Conservation (phyloP, 306 rosid genomes). For the Acacia acuminata region DNA sequence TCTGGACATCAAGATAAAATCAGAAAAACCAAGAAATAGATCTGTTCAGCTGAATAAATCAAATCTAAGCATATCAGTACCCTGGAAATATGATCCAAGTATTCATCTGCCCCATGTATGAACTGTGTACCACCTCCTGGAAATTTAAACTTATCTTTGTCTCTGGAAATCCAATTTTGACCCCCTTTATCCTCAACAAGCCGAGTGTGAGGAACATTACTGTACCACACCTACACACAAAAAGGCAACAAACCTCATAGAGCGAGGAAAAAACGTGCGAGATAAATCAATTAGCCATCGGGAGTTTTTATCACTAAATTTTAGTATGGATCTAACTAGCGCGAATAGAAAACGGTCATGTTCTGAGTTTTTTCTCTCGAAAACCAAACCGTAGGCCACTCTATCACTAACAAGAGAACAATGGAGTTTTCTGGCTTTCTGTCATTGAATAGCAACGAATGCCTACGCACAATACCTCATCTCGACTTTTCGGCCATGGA, state of each 20-base stretch:
- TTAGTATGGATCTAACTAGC: not conserved
- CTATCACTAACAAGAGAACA: not conserved
- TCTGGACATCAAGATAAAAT: constrained; percentile 49
- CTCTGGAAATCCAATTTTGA: constrained; percentile 82
- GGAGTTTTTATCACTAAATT: not conserved
- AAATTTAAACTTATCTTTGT: constrained; percentile 75
- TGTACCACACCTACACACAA: constrained; percentile 75
- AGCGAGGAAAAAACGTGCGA: not conserved
- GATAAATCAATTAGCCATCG: not conserved
- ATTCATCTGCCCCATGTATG: constrained; percentile 90
- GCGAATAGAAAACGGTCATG: not conserved
- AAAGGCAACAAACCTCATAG: constrained; percentile 10
- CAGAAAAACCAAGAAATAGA: constrained; percentile 22
- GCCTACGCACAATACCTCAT: constrained; percentile 58
- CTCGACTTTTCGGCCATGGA: constrained; percentile 93
- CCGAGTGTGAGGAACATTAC: constrained; percentile 92
- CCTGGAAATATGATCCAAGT: constrained; percentile 85
- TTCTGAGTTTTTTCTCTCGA: not conserved
- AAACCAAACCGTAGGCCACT: constrained; percentile 5
- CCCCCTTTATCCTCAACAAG: constrained; percentile 96
- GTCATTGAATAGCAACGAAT: not conserved
- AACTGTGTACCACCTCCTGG: constrained; percentile 99
- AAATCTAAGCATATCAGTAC: constrained; percentile 39
- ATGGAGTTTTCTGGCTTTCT: not conserved
- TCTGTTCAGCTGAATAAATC: constrained; percentile 6